Conservation (phyloP, 129 eudicot species). For the Flaveria ramosissima region DNA sequence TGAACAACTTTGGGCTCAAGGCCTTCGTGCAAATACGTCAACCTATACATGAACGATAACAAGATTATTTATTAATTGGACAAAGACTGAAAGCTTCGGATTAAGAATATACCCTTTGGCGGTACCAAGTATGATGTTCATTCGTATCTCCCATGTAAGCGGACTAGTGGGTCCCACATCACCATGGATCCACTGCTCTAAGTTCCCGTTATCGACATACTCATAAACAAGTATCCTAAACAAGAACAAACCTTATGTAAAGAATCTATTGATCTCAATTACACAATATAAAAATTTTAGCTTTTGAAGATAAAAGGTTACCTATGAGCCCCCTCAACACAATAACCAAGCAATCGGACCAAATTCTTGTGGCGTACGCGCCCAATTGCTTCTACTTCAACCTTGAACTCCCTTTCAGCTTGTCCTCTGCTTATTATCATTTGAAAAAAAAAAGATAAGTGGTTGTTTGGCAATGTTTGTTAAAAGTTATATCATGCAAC, state of each 20-base stretch:
- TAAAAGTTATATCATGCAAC: background rate
- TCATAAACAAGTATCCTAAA: slow-evolving; percentile 88
- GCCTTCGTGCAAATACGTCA: slow-evolving; percentile 88
- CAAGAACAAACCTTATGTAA: slow-evolving; percentile 12
- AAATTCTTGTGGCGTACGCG: slow-evolving; percentile 90
- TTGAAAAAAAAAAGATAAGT: background rate
- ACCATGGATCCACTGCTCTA: slow-evolving; percentile 93
- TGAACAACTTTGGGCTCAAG: slow-evolving; percentile 93
- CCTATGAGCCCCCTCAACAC: slow-evolving; percentile 97
- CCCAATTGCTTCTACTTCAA: slow-evolving; percentile 95
- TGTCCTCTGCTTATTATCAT: slow-evolving; percentile 62
- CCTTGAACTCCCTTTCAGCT: slow-evolving; percentile 93
- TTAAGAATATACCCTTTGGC: slow-evolving; percentile 69
- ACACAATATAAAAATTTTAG: background rate
- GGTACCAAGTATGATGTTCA: slow-evolving; percentile 76
- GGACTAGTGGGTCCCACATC: slow-evolving; percentile 84
- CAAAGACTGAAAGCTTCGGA: slow-evolving; percentile 3
- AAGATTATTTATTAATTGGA: slow-evolving; percentile 17
- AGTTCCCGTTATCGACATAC: slow-evolving; percentile 80
- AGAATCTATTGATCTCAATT: background rate
- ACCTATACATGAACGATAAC: slow-evolving; percentile 42
- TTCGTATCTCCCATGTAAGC: slow-evolving; percentile 85
- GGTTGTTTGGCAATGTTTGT: background rate
- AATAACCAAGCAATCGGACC: slow-evolving; percentile 87
- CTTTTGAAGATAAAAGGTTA: slow-evolving; percentile 28